A percentile compares a stretch with the other conserved stretches of the same genome.
phyloP scores from a whole-genome alignment of 305 asterid genomes.

The Nicotiana rustica region DNA sequence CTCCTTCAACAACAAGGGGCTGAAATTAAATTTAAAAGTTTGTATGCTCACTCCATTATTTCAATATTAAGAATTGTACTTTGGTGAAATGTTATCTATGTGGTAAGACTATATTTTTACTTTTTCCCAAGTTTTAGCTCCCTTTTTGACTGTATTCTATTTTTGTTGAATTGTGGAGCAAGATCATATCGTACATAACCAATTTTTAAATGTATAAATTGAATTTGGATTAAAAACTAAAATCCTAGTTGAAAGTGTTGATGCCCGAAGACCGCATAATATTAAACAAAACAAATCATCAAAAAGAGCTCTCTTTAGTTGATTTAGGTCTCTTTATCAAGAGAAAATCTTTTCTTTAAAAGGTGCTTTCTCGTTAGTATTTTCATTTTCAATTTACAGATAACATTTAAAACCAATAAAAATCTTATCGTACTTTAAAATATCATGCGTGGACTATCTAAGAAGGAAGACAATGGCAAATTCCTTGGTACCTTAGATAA shows the following conservation, averaged over 20 bases:
- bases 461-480: neutral
- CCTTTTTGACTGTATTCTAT: neutral
- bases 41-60: neutral
- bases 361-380: neutral
- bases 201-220: too few species aligned
- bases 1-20: neutral
- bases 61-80: neutral
- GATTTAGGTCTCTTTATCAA: neutral
- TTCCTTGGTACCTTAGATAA: neutral
- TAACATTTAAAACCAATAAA: constrained; percentile 26
- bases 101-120: too few species aligned
- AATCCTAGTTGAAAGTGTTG: neutral
- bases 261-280: neutral
- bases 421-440: neutral
- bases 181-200: neutral
- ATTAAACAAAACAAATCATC: neutral
- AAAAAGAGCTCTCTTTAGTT: neutral
- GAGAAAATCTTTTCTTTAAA: neutral
- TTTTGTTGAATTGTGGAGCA: too few species aligned
- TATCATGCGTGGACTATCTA: constrained; percentile 9
- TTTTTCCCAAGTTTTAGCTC: neutral
- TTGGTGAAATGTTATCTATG: neutral
- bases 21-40: neutral
- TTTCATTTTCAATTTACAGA: neutral
- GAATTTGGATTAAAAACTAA: neutral